A percentile compares a stretch with the other conserved stretches of the same genome.
Evolutionary conservation across 2,329 filamentous ascomycete species (phyloP).

Genomic region (Chaetomium sp.): DNA sequence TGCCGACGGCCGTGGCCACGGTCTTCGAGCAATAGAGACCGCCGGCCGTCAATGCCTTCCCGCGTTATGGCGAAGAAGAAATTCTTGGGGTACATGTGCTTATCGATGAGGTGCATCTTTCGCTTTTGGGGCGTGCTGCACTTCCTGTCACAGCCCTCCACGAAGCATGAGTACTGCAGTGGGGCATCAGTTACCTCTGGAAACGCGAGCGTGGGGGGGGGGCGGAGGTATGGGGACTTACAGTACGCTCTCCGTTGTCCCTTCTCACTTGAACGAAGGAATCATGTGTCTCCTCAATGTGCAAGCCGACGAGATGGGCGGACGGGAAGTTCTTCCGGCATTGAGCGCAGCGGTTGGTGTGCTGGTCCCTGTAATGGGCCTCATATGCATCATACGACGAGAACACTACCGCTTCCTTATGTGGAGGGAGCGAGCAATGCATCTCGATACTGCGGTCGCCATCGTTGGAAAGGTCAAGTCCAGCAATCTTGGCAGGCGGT

Average conservation of each 20-base stretch:
- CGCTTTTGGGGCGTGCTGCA: constrained; percentile 84
- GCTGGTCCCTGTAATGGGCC: constrained; percentile 77
- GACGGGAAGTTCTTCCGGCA: constrained; percentile 89
- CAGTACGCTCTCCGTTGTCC: constrained; percentile 83
- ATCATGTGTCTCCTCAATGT: constrained; percentile 92
- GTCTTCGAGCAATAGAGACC: constrained; percentile 71
- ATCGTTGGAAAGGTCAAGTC: constrained; percentile 55
- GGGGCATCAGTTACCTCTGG: constrained; percentile 10
- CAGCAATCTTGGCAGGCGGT: constrained; percentile 55
- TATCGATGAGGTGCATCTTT: constrained; percentile 86
- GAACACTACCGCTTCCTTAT: constrained; percentile 71
- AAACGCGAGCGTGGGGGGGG: too few species aligned
- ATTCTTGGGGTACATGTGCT: constrained; percentile 85
- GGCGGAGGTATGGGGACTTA: constrained; percentile 46
- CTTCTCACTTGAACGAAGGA: constrained; percentile 70
- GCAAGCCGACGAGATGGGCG: constrained; percentile 74
- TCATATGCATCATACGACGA: constrained; percentile 79
- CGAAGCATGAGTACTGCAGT: constrained; percentile 78
- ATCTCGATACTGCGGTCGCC: constrained; percentile 54
- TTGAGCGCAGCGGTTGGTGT: constrained; percentile 81
- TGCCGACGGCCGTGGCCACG: constrained; percentile 47
- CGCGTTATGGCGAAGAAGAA: constrained; percentile 89
- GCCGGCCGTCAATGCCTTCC: constrained; percentile 83
- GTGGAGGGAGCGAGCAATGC: constrained; percentile 80
- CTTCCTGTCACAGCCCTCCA: constrained; percentile 82